These are phyloP conservation scores for Starmerella floris DNA, from an alignment of 805 yeast genomes.

Conservation along the genomic window DNA sequence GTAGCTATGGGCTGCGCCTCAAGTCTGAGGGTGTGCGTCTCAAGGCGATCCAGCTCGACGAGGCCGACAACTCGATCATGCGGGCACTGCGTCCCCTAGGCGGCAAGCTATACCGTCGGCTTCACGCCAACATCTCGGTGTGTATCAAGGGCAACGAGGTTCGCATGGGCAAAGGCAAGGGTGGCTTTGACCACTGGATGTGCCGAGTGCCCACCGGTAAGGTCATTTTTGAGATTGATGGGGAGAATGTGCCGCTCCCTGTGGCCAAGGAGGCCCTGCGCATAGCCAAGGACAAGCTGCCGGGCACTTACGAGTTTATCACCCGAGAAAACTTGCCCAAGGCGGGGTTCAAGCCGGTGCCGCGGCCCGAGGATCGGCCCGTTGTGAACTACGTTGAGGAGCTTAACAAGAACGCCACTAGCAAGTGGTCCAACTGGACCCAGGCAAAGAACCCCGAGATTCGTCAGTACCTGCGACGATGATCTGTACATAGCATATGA, in stretches of 20 bases:
- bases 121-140: conserved; percentile 75
- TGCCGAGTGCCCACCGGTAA: conserved; percentile 93
- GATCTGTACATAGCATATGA: conserved; percentile 14
- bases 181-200: conserved; percentile 95
- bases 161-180: conserved; percentile 99
- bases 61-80: conserved; percentile 77
- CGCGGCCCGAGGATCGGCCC: conserved; percentile 33
- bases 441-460: conserved; percentile 33
- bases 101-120: conserved; percentile 65
- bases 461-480: conserved; percentile 51
- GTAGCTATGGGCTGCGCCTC: conserved; percentile 73
- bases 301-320: conserved; percentile 82
- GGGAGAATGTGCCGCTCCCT: conserved; percentile 66
- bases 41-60: conserved; percentile 76
- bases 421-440: conserved; percentile 33
- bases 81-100: conserved; percentile 64
- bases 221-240: conserved; percentile 69
- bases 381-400: conserved; percentile 42
- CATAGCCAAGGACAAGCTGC: conserved; percentile 81
- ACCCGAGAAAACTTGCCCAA: conserved; percentile 48
- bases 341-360: conserved; percentile 50
- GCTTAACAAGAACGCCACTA: conserved; percentile 48
- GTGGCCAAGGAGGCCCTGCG: conserved; percentile 81
- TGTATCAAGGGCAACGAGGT: conserved; percentile 96
- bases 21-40: conserved; percentile 79